These are phyloP conservation scores for Inonotus obliquus DNA, from an alignment of 1,284 basidiomycete species.

Conservation along the genomic window DNA sequence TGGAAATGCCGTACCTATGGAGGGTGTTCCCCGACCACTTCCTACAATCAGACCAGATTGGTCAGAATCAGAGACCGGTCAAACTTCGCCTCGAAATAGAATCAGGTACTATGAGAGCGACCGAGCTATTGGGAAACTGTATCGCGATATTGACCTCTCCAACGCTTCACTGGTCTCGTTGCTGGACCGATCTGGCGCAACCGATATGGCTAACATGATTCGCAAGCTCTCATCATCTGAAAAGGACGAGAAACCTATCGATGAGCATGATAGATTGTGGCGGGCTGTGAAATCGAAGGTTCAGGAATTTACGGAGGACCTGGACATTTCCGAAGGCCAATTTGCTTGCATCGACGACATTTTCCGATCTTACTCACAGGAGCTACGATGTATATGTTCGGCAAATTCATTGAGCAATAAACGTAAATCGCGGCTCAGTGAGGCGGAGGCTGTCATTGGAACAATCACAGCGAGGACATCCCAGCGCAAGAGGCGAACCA, in stretches of 20 bases:
- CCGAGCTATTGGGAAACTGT: conserved; percentile 64
- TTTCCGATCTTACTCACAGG: conserved; percentile 20
- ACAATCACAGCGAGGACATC: conserved; percentile 26
- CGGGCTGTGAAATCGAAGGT: neutral
- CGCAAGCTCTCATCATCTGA: neutral
- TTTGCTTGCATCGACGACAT: neutral
- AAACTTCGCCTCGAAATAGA: conserved; percentile 38
- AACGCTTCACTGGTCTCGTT: neutral
- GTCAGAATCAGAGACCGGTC: conserved; percentile 58
- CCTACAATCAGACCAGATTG: conserved; percentile 73
- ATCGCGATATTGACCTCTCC: conserved; percentile 44
- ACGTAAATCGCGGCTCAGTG: conserved; percentile 20
- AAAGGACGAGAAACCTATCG: neutral
- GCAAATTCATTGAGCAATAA: conserved; percentile 16
- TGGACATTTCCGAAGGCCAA: neutral
- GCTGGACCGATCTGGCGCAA: neutral
- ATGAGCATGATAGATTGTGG: neutral
- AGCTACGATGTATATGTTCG: conserved; percentile 24
- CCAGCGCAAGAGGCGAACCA: conserved; percentile 23
- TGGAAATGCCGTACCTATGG: conserved; percentile 57
- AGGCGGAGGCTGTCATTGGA: conserved; percentile 28
- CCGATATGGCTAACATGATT: neutral
- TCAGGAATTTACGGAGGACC: neutral
- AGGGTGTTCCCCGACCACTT: conserved; percentile 41
- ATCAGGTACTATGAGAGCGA: conserved; percentile 67